Percentiles rank a stretch among this genome's conserved stretches.
Conservation (phyloP, 805 yeast genomes). For the Kregervanrija delftensis region DNA sequence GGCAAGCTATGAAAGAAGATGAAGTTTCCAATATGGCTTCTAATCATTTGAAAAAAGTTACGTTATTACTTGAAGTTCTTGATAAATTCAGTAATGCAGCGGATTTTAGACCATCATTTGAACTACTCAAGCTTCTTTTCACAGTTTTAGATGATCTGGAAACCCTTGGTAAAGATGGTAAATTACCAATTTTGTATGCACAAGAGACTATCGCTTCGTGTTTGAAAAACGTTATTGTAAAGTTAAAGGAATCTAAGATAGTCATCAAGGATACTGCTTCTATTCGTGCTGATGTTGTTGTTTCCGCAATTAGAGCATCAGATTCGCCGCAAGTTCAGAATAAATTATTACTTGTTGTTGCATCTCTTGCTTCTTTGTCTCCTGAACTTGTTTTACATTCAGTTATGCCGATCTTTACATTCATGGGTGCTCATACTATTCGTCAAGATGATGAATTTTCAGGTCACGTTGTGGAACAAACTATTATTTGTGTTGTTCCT, state of each 20-base stretch:
- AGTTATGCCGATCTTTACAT: slow-evolving; percentile 98
- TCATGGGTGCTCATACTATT: slow-evolving; percentile 97
- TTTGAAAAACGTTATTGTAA: slow-evolving; percentile 62
- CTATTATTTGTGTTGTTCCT: slow-evolving; percentile 84
- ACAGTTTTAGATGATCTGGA: slow-evolving; percentile 66
- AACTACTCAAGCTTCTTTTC: slow-evolving; percentile 38
- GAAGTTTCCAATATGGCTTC: slow-evolving; percentile 72
- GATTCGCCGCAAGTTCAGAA: slow-evolving; percentile 94
- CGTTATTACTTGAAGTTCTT: slow-evolving; percentile 72
- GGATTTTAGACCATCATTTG: slow-evolving; percentile 23
- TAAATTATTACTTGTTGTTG: slow-evolving; percentile 72
- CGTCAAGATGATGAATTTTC: slow-evolving; percentile 97
- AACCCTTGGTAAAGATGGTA: slow-evolving; percentile 84
- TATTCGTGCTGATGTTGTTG: slow-evolving; percentile 83
- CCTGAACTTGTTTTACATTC: slow-evolving; percentile 92
- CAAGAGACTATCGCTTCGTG: slow-evolving; percentile 88
- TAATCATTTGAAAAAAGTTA: slow-evolving; percentile 66
- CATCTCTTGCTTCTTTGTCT: slow-evolving; percentile 79
- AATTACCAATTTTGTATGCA: slow-evolving; percentile 82
- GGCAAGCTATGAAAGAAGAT: slow-evolving; percentile 67
- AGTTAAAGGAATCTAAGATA: slow-evolving; percentile 35
- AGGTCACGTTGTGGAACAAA: slow-evolving; percentile 84
- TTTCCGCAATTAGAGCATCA: slow-evolving; percentile 83
- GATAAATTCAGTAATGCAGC: slow-evolving; percentile 37
- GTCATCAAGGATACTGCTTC: slow-evolving; percentile 50